Base-by-base conservation (phyloP, 106 monocot genomes). In the Posidonia australis region DNA sequence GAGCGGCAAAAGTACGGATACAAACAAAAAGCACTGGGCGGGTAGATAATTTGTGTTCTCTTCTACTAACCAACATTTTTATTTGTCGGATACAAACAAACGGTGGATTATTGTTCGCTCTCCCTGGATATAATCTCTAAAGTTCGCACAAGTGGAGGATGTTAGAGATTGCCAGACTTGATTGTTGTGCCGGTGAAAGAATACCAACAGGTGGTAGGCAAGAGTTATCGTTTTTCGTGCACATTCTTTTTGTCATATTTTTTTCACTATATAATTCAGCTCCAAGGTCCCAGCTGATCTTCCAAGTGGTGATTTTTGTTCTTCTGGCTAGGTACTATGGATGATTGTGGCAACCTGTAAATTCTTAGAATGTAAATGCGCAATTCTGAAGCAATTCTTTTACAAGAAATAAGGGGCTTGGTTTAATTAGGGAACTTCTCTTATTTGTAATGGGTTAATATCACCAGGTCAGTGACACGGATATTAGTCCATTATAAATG, bases 1-100 rank as follows among this genome's bases (percentile, higher is more conserved):
- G 96, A 96, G 45, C 79, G 96, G 65, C 80, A 90, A 22, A 90
- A 82, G 58, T 54, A 55, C 65, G 96, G 96, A 29, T 90, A 87
- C 78, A 96, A 76, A 54, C 96, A 96, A 77, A 96, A 87, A 72
- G 63, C 96, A 0, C 53, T 90, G 14, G 81, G 80, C 28, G 52
- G 66, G 19, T 66, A 54, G 32, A 44, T 31, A 63, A 20, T 63
- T 9, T 23, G 21, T 22, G 11, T 24, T 46, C 21, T 3, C 14
- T 42, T 24, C 11, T 44, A 44, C 63, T 63, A 44, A 63, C 63
- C 30, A 7, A 17, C 48, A 49, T 49, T 49, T 17, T 49, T 45
- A 16, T n/a, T 49, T 3, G 17, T 49, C 17, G n/a, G n/a, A n/a
- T n/a, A n/a, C n/a, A n/a, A n/a, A n/a, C 14, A 2, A 13, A 49